phyloP scores from a whole-genome alignment of 148 eudicot genomes.

The Cornus kousa region DNA sequence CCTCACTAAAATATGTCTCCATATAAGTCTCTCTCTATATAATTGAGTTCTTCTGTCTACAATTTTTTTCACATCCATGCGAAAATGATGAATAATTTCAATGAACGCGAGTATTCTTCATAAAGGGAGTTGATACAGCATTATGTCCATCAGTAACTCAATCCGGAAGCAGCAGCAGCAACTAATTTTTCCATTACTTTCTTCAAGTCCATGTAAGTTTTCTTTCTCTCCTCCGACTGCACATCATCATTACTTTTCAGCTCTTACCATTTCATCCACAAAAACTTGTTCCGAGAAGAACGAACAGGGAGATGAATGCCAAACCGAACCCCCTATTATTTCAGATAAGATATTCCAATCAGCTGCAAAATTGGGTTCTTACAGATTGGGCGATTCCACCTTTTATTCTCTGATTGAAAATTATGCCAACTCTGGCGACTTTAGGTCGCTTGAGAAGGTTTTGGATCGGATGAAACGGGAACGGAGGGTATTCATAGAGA shows the following conservation, averaged over 20 bases:
- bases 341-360: constrained; percentile 37
- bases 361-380: constrained; percentile 54
- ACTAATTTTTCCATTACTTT: constrained; percentile 17
- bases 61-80: not conserved
- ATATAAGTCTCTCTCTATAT: too few species aligned
- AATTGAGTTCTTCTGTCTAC: too few species aligned
- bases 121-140: constrained; percentile 21
- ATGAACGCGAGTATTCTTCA: not conserved
- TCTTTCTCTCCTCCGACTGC: constrained; percentile 1
- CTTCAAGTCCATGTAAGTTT: constrained; percentile 33
- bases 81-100: not conserved
- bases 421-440: constrained; percentile 55
- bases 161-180: constrained; percentile 20
- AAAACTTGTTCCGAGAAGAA: constrained; percentile 11
- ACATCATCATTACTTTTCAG: constrained; percentile 14
- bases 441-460: constrained; percentile 53
- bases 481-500: constrained; percentile 57
- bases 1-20: too few species aligned
- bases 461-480: constrained; percentile 70
- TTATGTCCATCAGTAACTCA: constrained; percentile 29
- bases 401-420: constrained; percentile 61
- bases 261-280: constrained; percentile 16
- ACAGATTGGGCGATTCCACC: constrained; percentile 69
- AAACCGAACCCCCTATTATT: constrained; percentile 26
- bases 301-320: constrained; percentile 10